Conservation (phyloP, 129 eudicot genomes). For the Deinandra increscens region DNA sequence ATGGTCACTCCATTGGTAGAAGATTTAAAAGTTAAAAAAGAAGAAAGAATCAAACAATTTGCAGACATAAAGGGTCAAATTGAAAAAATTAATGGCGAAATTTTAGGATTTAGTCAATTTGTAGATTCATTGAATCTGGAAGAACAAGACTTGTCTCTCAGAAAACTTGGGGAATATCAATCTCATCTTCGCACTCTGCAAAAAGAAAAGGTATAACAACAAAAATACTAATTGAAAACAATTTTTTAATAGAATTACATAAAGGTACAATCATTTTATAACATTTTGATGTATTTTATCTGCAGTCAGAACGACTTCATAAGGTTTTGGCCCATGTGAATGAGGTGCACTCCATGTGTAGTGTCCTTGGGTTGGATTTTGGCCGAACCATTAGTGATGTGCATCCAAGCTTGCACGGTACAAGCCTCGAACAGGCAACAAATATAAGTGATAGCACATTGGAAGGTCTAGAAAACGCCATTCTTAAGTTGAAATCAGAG, state of each 20-base stretch:
- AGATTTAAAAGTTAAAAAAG: slow-evolving; percentile 62
- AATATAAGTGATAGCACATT: slow-evolving; percentile 69
- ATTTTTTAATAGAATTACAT: not conserved
- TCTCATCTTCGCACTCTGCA: slow-evolving; percentile 62
- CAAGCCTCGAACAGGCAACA: slow-evolving; percentile 60
- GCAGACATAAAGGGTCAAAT: slow-evolving; percentile 67
- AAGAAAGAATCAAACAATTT: slow-evolving; percentile 69
- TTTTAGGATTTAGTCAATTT: slow-evolving; percentile 57
- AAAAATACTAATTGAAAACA: not conserved
- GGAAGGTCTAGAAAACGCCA: slow-evolving; percentile 70
- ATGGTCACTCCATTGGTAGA: slow-evolving; percentile 65
- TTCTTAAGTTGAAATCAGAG: slow-evolving; percentile 66
- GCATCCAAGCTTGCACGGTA: slow-evolving; percentile 79
- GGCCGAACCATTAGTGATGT: slow-evolving; percentile 69
- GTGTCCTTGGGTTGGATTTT: slow-evolving; percentile 76
- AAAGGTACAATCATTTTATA: not conserved
- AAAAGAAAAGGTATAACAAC: slow-evolving; percentile 73
- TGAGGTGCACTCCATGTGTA: slow-evolving; percentile 70
- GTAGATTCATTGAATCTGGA: slow-evolving; percentile 45
- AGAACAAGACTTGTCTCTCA: slow-evolving; percentile 70
- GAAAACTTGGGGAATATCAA: slow-evolving; percentile 75
- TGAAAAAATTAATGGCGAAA: slow-evolving; percentile 62
- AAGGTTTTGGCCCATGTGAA: slow-evolving; percentile 71
- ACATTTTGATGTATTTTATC: slow-evolving; percentile 4
- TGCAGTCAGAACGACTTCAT: slow-evolving; percentile 78